Conservation (phyloP, 2,329 filamentous ascomycete species). For the Diaporthe eres region DNA sequence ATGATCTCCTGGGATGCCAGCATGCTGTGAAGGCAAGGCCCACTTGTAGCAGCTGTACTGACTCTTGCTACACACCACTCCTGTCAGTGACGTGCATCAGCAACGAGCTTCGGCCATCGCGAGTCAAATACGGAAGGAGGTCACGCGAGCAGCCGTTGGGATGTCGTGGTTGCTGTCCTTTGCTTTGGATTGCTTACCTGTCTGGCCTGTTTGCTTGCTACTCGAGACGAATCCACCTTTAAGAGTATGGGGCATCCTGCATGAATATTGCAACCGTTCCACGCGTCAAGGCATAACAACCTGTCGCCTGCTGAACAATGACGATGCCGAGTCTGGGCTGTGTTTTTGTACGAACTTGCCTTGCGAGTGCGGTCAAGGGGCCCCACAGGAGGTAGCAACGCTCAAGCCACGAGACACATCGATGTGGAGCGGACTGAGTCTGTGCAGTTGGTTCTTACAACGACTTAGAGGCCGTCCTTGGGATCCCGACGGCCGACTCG, state of each 20-base stretch:
- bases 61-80: slow-evolving; percentile 17
- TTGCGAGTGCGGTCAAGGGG: not conserved
- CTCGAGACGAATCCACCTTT: not conserved
- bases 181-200: not conserved
- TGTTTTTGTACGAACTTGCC: not conserved
- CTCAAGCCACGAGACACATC: not conserved
- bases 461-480: not conserved
- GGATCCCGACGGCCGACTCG: not conserved
- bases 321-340: slow-evolving; percentile 2
- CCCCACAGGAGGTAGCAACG: not conserved
- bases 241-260: not conserved
- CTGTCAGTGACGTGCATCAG: slow-evolving; percentile 11
- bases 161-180: not conserved
- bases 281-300: not conserved
- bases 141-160: slow-evolving; percentile 31
- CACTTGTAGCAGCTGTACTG: not conserved
- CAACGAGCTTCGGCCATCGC: not conserved
- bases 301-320: not conserved
- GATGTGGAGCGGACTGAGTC: not conserved
- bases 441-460: not conserved
- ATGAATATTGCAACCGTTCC: slow-evolving; percentile 21
- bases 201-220: too few relatives aligned
- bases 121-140: slow-evolving; percentile 26
- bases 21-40: not conserved
- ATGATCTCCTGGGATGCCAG: not conserved